These are phyloP conservation scores for Saccharum spontaneum DNA, from an alignment of 176 grass and related monocot genomes.

Conservation along the genomic window DNA sequence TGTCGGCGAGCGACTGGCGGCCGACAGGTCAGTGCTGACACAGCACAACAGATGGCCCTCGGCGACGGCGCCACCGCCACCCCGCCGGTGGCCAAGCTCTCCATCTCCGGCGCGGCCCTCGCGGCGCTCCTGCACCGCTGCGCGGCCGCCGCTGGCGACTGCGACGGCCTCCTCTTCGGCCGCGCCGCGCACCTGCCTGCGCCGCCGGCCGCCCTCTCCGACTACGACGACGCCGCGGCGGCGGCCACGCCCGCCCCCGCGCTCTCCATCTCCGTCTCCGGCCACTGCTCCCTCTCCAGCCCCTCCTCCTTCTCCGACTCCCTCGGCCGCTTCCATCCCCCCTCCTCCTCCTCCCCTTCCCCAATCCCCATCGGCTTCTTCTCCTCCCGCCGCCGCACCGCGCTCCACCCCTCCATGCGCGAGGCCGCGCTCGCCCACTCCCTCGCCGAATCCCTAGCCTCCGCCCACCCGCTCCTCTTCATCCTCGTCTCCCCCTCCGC, in stretches of 20 bases:
- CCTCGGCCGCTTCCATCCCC: constrained; percentile 40
- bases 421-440: constrained; percentile 50
- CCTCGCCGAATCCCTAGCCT: constrained; percentile 33
- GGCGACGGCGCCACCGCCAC: constrained; percentile 8
- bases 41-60: background rate
- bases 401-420: constrained; percentile 59
- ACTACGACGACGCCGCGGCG: constrained; percentile 23
- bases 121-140: constrained; percentile 58
- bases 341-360: background rate
- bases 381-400: constrained; percentile 61
- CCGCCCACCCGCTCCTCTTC: constrained; percentile 31
- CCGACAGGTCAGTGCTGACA: too few species aligned
- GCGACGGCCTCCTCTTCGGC: constrained; percentile 37
- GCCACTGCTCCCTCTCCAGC: constrained; percentile 36
- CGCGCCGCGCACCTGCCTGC: constrained; percentile 29
- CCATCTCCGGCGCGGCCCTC: constrained; percentile 57
- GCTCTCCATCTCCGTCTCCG: constrained; percentile 46
- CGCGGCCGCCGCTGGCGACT: constrained; percentile 32
- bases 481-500: constrained; percentile 29
- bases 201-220: constrained; percentile 34
- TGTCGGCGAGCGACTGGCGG: too few species aligned
- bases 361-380: constrained; percentile 47
- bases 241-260: background rate
- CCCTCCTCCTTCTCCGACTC: constrained; percentile 46
- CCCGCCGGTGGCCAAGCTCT: constrained; percentile 40